Evolutionary conservation across 495 filamentous ascomycete genomes (phyloP).

Genomic region (Talaromyces trachyspermus): DNA sequence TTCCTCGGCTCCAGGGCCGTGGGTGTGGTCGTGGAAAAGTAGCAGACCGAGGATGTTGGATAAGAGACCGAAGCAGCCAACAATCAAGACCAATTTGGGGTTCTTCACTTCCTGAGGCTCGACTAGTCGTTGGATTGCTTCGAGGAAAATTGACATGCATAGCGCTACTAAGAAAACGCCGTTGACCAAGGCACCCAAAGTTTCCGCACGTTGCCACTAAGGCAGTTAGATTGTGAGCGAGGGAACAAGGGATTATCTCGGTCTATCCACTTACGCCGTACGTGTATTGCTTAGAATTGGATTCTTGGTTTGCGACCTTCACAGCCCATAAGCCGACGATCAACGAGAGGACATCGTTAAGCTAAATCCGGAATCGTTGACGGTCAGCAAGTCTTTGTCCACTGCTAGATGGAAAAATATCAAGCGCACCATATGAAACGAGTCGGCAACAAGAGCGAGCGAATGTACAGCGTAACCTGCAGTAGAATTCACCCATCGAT

Average conservation of each 20-base stretch:
- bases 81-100: slow-evolving; percentile 76
- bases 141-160: slow-evolving; percentile 90
- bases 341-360: slow-evolving; percentile 95
- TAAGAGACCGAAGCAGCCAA: slow-evolving; percentile 76
- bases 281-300: slow-evolving; percentile 79
- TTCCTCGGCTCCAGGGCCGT: slow-evolving; percentile 56
- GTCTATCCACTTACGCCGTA: slow-evolving; percentile 64
- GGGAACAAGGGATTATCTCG: too few relatives aligned
- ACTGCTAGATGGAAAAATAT: not conserved
- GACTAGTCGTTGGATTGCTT: slow-evolving; percentile 82
- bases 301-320: slow-evolving; percentile 68
- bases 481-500: slow-evolving; percentile 11
- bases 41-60: slow-evolving; percentile 87
- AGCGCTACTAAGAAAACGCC: slow-evolving; percentile 95
- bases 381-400: slow-evolving; percentile 3
- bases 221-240: slow-evolving; percentile 26
- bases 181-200: slow-evolving; percentile 89
- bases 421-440: slow-evolving; percentile 86
- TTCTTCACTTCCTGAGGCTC: slow-evolving; percentile 80
- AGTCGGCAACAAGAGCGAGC: slow-evolving; percentile 88
- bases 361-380: slow-evolving; percentile 37
- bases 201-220: slow-evolving; percentile 96
- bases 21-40: slow-evolving; percentile 88
- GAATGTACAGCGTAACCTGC: slow-evolving; percentile 76
- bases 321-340: slow-evolving; percentile 94